Conservation (phyloP, 495 filamentous ascomycete species). For the Rhypophila decipiens region DNA sequence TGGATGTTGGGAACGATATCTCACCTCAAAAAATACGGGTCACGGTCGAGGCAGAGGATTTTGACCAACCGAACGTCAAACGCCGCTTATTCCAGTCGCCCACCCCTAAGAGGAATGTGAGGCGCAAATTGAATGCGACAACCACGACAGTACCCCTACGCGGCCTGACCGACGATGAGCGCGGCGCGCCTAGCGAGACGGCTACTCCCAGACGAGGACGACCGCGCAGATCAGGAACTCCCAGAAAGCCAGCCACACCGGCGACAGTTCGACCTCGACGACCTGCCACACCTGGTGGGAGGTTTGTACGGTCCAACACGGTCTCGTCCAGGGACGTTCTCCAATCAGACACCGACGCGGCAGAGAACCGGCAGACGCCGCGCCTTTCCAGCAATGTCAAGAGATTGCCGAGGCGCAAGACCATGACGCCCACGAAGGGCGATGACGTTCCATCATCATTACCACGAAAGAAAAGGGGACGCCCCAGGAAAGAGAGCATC, state of each 20-base stretch:
- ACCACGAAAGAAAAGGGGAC: conserved; percentile 24
- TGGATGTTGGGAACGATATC: conserved; percentile 42
- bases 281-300: conserved; percentile 29
- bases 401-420: conserved; percentile 26
- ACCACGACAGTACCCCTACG: conserved; percentile 45
- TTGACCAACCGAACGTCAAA: conserved; percentile 20
- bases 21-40: conserved; percentile 47
- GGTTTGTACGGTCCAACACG: neutral
- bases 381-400: conserved; percentile 4
- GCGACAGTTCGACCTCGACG: conserved; percentile 35
- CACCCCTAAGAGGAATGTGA: conserved; percentile 22
- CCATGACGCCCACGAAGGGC: conserved; percentile 16
- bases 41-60: conserved; percentile 45
- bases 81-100: conserved; percentile 36
- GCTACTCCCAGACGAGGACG: conserved; percentile 39
- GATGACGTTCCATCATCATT: conserved; percentile 12
- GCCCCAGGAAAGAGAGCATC: conserved; percentile 20
- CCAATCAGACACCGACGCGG: conserved; percentile 13
- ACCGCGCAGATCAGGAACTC: conserved; percentile 28
- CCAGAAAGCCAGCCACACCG: conserved; percentile 34
- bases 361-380: conserved; percentile 16
- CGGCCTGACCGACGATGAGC: conserved; percentile 39
- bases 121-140: conserved; percentile 21
- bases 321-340: conserved; percentile 14
- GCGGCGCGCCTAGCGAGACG: conserved; percentile 18